Conservation (phyloP, 2,329 filamentous ascomycete species). For the Cladosporium colombiae region DNA sequence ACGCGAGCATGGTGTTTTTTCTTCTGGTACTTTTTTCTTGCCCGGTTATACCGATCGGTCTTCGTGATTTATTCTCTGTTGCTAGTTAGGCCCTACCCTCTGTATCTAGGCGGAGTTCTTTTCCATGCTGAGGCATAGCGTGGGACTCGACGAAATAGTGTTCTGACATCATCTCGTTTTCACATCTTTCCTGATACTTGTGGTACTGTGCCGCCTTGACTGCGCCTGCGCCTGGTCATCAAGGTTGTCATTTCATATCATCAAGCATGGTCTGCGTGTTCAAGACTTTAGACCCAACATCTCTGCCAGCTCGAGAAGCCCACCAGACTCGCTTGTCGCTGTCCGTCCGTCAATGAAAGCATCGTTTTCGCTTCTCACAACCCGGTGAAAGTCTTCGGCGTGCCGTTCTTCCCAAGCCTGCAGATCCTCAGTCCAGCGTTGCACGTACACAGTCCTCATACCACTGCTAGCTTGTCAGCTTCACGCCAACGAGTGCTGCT, state of each 20-base stretch:
- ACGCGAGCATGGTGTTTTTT: conserved; percentile 18
- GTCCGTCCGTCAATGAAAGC: conserved; percentile 24
- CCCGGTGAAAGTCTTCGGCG: conserved; percentile 27
- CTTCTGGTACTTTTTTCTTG: background rate
- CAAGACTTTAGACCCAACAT: background rate
- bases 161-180: background rate
- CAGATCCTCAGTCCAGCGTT: conserved; percentile 56
- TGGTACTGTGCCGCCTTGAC: background rate
- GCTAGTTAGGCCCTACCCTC: conserved; percentile 5
- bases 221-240: background rate
- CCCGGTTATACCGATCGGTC: conserved; percentile 4
- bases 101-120: conserved; percentile 11
- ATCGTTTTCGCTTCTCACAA: conserved; percentile 46
- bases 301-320: conserved; percentile 8
- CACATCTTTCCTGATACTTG: background rate
- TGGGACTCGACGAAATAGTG: background rate
- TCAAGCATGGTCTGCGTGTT: background rate
- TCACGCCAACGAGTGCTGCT: background rate
- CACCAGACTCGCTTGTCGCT: conserved; percentile 5
- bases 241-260: background rate
- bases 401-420: conserved; percentile 27
- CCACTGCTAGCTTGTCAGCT: conserved; percentile 34
- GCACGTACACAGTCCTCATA: conserved; percentile 55
- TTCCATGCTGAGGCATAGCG: conserved; percentile 13
- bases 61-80: background rate